Base-by-base conservation (phyloP, 2,329 filamentous ascomycete genomes). In the Sporothrix euskadiensis region DNA sequence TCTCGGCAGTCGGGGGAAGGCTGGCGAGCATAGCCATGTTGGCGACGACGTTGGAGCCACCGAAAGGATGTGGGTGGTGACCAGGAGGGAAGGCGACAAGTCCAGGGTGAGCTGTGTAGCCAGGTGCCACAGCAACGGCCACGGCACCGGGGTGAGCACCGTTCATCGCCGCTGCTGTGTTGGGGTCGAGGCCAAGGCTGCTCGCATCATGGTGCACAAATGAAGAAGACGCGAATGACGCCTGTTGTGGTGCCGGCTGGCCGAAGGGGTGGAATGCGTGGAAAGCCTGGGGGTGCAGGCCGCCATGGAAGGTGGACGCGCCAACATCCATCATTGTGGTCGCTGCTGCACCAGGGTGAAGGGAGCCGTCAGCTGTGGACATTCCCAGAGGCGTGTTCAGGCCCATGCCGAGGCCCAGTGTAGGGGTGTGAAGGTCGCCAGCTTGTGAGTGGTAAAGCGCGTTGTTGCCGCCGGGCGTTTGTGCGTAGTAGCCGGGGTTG, bases 371-470 rank as follows among this genome's bases (percentile, higher is more conserved):
- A 4, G 91, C 90, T 2, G 90, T 86, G 3, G 93, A 89, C 81
- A 97, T 87, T 16, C 94, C 94, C 49, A 98, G 83, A 7, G 95
- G 94, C 8, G 94, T 97, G 32, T 89, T 90, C 75, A 97, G 85
- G 56, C 92, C 92, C 84, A 96, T 88, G 59, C 91, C 90, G 75
- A 95, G 85, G 56, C 88, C 88, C 78, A 94, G 85, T 44, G 88
- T 90, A 4, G 94, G 94, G 1, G 94, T 97, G 81, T 97, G 94
- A 73, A 98, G 85, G 81, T 97, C 94, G 69, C 93, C 92, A 52
- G 93, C 92, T 81, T 94, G 93, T 70, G 88, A 89, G 80, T 97
- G 93, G 79, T 94, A 97, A 76, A 95, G 83, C 22, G 92, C 92
- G 79, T 92, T 93, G 76, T 90, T 91, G 63, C 92, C 92, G 76